Evolutionary conservation across 1,139 yeast genomes (phyloP).

Genomic region (Yamadazyma diddensiae): DNA sequence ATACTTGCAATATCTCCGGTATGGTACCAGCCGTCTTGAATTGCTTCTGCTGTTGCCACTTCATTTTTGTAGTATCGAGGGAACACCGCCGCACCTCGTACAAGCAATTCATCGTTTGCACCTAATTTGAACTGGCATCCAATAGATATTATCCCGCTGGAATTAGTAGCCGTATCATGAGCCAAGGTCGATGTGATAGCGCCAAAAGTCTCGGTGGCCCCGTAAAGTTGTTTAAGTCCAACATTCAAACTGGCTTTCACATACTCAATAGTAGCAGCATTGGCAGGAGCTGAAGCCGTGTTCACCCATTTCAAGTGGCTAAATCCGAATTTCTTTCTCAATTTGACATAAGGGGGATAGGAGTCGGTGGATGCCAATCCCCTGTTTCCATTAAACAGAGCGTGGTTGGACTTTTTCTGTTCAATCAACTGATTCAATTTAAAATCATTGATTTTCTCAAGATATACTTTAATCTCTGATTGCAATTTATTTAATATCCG

Average conservation of each 20-base stretch:
- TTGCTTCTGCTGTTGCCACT: slow-evolving; percentile 21
- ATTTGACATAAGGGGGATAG: slow-evolving; percentile 21
- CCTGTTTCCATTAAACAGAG: slow-evolving; percentile 22
- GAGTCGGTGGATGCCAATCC: slow-evolving; percentile 25
- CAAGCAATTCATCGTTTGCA: slow-evolving; percentile 29
- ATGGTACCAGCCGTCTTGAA: slow-evolving; percentile 33
- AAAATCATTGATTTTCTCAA: slow-evolving; percentile 19
- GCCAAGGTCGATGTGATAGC: slow-evolving; percentile 27
- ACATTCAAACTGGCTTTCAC: slow-evolving; percentile 31
- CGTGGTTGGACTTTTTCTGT: slow-evolving; percentile 25
- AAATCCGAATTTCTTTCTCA: slow-evolving; percentile 29
- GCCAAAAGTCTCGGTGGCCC: slow-evolving; percentile 37
- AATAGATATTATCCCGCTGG: slow-evolving; percentile 30
- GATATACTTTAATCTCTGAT: slow-evolving; percentile 38
- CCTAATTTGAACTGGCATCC: slow-evolving; percentile 25
- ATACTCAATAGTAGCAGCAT: slow-evolving; percentile 29
- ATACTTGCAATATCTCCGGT: slow-evolving; percentile 38
- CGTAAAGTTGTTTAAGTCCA: slow-evolving; percentile 37
- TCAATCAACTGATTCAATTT: slow-evolving; percentile 18
- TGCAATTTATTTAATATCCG: slow-evolving; percentile 30
- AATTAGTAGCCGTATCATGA: slow-evolving; percentile 33
- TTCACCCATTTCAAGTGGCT: slow-evolving; percentile 23
- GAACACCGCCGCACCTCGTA: slow-evolving; percentile 33
- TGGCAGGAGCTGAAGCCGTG: slow-evolving; percentile 38
- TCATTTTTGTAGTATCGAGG: slow-evolving; percentile 27